These are phyloP conservation scores for Raffaelea ambrosiae DNA, from an alignment of 2,329 filamentous ascomycete genomes.

Conservation along the genomic window DNA sequence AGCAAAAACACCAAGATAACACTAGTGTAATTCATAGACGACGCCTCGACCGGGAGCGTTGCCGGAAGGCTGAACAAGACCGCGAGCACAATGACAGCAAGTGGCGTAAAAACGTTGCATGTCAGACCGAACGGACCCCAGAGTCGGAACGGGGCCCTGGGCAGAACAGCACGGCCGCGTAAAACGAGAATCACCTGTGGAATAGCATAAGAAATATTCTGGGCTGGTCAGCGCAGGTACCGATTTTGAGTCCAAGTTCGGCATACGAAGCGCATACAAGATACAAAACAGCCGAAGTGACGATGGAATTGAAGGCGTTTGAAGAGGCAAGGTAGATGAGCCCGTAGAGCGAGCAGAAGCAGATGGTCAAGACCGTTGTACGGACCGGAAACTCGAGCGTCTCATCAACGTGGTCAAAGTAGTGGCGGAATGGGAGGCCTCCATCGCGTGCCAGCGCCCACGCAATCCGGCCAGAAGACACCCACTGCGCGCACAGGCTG, in stretches of 20 bases:
- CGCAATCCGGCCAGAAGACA: neutral
- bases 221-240: neutral
- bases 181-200: neutral
- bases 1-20: neutral
- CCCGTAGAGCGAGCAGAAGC: neutral
- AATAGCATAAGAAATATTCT: neutral
- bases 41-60: neutral
- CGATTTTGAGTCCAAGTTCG: neutral
- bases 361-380: neutral
- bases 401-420: neutral
- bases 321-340: neutral
- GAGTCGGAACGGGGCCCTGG: neutral
- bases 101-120: neutral
- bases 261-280: neutral
- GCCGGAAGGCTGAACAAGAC: neutral
- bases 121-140: neutral
- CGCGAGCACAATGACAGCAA: neutral
- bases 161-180: neutral
- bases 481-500: neutral
- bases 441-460: neutral
- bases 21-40: neutral
- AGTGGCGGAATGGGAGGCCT: neutral
- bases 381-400: neutral
- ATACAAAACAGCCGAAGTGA: neutral
- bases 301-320: neutral